phyloP scores from a whole-genome alignment of 192 early-diverging fungal species.

The Gaertneriomyces semiglobifer region DNA sequence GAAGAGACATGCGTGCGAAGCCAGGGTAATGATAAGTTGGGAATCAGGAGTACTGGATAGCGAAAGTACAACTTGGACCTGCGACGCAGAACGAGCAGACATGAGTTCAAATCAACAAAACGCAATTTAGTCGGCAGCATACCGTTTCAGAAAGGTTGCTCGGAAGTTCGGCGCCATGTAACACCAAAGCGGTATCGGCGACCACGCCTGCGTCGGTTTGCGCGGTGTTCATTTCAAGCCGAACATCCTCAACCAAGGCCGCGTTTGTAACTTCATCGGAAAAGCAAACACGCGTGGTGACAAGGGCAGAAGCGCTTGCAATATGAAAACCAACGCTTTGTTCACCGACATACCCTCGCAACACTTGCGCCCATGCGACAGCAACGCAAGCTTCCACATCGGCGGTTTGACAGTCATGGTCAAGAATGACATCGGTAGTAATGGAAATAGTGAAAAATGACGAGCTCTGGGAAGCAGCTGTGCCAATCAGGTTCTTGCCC shows the following conservation, averaged over 20 bases:
- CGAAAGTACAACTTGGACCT: too few species aligned
- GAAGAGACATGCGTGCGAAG: background rate
- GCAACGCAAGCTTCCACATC: background rate
- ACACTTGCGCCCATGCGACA: constrained; percentile 1
- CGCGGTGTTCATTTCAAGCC: too few species aligned
- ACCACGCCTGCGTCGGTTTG: too few species aligned
- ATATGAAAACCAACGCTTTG: constrained; percentile 4
- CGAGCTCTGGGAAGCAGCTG: background rate
- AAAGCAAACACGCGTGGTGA: too few species aligned
- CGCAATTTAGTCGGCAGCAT: too few species aligned
- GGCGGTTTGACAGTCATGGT: background rate
- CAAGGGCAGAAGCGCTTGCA: background rate
- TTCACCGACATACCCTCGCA: constrained; percentile 6
- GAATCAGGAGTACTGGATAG: background rate
- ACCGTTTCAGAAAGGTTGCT: too few species aligned
- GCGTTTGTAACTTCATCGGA: too few species aligned
- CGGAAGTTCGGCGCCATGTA: too few species aligned
- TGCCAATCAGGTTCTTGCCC: background rate
- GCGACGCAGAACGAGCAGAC: too few species aligned
- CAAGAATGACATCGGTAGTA: background rate
- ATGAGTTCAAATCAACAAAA: too few species aligned
- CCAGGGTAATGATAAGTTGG: background rate
- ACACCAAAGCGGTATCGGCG: too few species aligned
- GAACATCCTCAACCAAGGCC: too few species aligned
- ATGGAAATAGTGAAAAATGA: background rate